A percentile compares a stretch with the other conserved stretches of the same genome.
Conservation (phyloP, 208 protist genomes). For the Trypanosoma melophagium region DNA sequence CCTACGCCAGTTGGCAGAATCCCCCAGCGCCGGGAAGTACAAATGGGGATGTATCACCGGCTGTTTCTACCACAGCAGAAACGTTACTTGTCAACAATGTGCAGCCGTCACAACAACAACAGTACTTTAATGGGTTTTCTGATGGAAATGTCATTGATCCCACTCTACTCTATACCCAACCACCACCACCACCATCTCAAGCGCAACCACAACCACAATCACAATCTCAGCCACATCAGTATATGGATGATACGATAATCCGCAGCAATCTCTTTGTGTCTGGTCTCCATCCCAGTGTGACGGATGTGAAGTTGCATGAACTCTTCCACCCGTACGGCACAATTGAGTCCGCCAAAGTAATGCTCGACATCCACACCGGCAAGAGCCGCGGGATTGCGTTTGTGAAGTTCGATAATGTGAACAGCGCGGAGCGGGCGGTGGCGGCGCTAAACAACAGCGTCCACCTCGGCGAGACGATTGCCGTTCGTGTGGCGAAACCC, state of each 20-base stretch:
- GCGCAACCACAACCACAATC: not conserved
- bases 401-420: slow-evolving; percentile 59
- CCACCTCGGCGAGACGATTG: slow-evolving; percentile 36
- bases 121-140: not conserved
- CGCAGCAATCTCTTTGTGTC: slow-evolving; percentile 83
- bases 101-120: not conserved
- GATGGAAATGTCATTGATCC: not conserved
- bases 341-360: slow-evolving; percentile 80
- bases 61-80: not conserved
- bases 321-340: slow-evolving; percentile 49
- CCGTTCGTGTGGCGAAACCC: slow-evolving; percentile 66
- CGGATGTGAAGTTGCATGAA: slow-evolving; percentile 43
- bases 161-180: no score
- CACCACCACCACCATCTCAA: not conserved
- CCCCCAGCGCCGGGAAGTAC: not conserved
- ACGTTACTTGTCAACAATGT: not conserved
- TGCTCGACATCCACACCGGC: slow-evolving; percentile 81
- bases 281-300: slow-evolving; percentile 40
- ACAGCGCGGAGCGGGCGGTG: slow-evolving; percentile 44
- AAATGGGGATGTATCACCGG: not conserved
- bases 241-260: slow-evolving; percentile 33
- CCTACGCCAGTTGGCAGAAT: slow-evolving; percentile 5
- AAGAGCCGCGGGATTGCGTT: slow-evolving; percentile 73
- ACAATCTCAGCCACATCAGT: slow-evolving; percentile 6
- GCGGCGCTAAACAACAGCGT: slow-evolving; percentile 42